Evolutionary conservation across 192 early-diverging fungal species (phyloP).

Genomic region (Funneliformis geosporum): DNA sequence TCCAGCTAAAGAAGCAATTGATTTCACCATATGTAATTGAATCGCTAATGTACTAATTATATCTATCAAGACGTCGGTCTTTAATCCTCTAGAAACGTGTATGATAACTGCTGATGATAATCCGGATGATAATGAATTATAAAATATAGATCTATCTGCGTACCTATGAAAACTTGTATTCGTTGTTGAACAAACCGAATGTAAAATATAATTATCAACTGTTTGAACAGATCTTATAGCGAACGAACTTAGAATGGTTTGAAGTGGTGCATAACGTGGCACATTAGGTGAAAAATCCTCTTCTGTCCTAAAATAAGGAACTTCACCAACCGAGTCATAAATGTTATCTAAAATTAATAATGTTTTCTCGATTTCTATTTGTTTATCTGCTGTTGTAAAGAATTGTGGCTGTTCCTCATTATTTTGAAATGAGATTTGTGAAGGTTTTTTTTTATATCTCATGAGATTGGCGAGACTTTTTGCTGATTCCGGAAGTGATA

Average conservation of each 20-base stretch:
- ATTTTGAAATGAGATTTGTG: not conserved
- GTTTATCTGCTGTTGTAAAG: not conserved
- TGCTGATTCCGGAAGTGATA: not conserved
- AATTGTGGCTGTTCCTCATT: not conserved
- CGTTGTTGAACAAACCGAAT: not conserved
- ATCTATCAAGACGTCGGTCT: slow-evolving; percentile 22
- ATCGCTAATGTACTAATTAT: slow-evolving; percentile 26
- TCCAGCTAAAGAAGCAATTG: slow-evolving; percentile 29
- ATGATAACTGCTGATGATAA: slow-evolving; percentile 15
- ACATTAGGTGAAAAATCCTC: slow-evolving; percentile 5
- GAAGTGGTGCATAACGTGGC: slow-evolving; percentile 5
- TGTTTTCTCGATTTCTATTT: slow-evolving; percentile 8
- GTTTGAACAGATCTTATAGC: slow-evolving; percentile 4
- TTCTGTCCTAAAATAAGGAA: slow-evolving; percentile 25
- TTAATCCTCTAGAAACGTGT: not conserved
- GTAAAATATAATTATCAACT: slow-evolving; percentile 1
- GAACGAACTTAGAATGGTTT: slow-evolving; percentile 3
- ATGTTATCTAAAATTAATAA: slow-evolving; percentile 13
- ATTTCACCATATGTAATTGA: slow-evolving; percentile 40
- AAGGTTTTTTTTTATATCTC: not conserved
- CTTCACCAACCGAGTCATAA: slow-evolving; percentile 11
- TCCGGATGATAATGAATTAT: slow-evolving; percentile 39
- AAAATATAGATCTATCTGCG: slow-evolving; percentile 37
- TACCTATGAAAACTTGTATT: slow-evolving; percentile 25
- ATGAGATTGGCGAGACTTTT: not conserved